Percentiles rank a stretch among this genome's conserved stretches.
phyloP scores from a whole-genome alignment of 257 asterid genomes.

The Petunia axillaris region DNA sequence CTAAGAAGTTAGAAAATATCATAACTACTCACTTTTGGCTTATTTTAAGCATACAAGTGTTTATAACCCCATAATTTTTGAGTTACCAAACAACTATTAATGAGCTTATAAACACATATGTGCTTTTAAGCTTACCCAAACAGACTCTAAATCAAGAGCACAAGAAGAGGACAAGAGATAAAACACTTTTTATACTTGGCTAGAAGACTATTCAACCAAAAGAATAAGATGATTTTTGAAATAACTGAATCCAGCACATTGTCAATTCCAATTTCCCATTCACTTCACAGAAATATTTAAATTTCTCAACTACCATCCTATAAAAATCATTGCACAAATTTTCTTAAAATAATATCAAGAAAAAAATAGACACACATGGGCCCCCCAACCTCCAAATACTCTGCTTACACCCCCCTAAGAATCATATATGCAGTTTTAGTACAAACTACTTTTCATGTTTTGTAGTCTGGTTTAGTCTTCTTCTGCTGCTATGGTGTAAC shows the following conservation, averaged over 20 bases:
- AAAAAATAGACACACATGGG: slow-evolving; percentile 32
- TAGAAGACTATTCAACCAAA: not conserved
- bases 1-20: too few species aligned
- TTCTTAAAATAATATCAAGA: slow-evolving; percentile 47
- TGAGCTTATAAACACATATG: too few species aligned
- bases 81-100: too few species aligned
- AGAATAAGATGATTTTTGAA: slow-evolving; percentile 16
- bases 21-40: too few species aligned
- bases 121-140: too few species aligned
- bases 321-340: slow-evolving; percentile 38
- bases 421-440: not conserved
- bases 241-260: slow-evolving; percentile 30
- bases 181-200: not conserved
- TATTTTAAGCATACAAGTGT: too few species aligned
- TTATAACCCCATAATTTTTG: too few species aligned
- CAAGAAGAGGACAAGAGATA: not conserved
- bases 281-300: slow-evolving; percentile 40
- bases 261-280: slow-evolving; percentile 46
- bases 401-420: slow-evolving; percentile 19
- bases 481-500: slow-evolving; percentile 48
- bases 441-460: slow-evolving; percentile 8
- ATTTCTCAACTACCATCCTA: slow-evolving; percentile 37
- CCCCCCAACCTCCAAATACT: slow-evolving; percentile 31
- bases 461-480: not conserved
- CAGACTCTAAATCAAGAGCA: too few species aligned